Evolutionary conservation across 495 filamentous ascomycete species (phyloP).

Genomic region (Xylaria palmicola): DNA sequence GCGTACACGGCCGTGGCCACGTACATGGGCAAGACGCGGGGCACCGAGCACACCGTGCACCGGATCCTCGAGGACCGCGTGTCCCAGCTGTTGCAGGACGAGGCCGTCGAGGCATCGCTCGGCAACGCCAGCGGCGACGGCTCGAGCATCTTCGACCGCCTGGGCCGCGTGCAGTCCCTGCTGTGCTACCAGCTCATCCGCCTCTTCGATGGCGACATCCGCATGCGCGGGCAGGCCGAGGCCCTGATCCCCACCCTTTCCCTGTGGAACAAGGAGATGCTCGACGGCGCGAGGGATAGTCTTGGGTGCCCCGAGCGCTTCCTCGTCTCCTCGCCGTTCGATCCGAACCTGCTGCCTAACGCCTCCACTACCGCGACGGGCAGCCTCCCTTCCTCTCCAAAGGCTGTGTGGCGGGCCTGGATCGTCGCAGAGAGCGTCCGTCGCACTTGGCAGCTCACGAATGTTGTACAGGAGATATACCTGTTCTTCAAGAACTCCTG

Average conservation of each 20-base stretch:
- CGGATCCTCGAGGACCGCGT: constrained; percentile 26
- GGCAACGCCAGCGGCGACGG: not conserved
- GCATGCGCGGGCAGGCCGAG: constrained; percentile 48
- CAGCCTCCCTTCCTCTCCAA: not conserved
- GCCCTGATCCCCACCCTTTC: constrained; percentile 42
- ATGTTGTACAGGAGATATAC: constrained; percentile 27
- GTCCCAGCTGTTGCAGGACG: constrained; percentile 22
- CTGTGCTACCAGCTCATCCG: constrained; percentile 55
- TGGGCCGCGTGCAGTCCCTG: constrained; percentile 48
- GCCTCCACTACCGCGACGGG: not conserved
- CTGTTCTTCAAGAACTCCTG: constrained; percentile 33
- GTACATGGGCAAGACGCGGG: constrained; percentile 17
- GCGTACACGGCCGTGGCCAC: constrained; percentile 22
- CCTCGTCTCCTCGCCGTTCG: constrained; percentile 10
- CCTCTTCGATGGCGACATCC: constrained; percentile 58
- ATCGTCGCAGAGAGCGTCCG: constrained; percentile 38
- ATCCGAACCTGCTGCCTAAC: not conserved
- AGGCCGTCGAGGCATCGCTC: constrained; percentile 17
- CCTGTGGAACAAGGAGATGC: constrained; percentile 40
- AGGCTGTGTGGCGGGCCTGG: constrained; percentile 38
- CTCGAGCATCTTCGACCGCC: constrained; percentile 30
- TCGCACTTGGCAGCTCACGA: constrained; percentile 29
- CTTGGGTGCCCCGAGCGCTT: constrained; percentile 20
- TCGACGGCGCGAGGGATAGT: constrained; percentile 27
- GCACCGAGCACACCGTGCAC: constrained; percentile 5